Evolutionary conservation across 2,329 filamentous ascomycete species (phyloP).

Genomic region (Sclerotinia sclerotiorum): DNA sequence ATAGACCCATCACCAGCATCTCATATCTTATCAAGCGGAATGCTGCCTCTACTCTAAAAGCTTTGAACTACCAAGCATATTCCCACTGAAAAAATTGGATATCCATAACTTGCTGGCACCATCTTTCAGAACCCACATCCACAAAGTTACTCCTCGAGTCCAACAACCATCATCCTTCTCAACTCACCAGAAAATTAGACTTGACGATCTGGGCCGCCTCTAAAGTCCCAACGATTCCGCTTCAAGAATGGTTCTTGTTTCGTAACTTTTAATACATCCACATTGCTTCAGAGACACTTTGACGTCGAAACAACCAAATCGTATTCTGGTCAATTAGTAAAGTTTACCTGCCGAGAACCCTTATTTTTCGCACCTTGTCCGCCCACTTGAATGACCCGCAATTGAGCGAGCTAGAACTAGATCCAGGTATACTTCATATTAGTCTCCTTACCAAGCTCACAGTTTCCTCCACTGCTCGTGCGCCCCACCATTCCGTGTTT

Average conservation of each 20-base stretch:
- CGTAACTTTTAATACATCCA: constrained; percentile 34
- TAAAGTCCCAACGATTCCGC: constrained; percentile 24
- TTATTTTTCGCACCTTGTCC: constrained; percentile 29
- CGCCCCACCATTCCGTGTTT: constrained; percentile 34
- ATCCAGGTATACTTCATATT: constrained; percentile 28
- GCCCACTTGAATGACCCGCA: constrained; percentile 35
- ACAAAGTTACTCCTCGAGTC: no score
- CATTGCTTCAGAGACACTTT: constrained; percentile 30
- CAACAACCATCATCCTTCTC: constrained; percentile 19
- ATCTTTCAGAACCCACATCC: background rate
- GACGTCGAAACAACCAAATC: constrained; percentile 39
- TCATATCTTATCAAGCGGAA: constrained; percentile 18
- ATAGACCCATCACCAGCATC: background rate
- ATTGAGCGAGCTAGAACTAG: constrained; percentile 26
- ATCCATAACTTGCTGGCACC: background rate
- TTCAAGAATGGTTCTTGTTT: constrained; percentile 40
- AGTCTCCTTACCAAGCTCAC: constrained; percentile 13
- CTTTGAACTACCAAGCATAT: constrained; percentile 17
- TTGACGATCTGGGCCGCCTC: constrained; percentile 30
- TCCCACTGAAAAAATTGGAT: constrained; percentile 6
- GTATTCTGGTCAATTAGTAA: constrained; percentile 31
- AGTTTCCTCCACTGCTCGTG: constrained; percentile 31
- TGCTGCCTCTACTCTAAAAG: constrained; percentile 2
- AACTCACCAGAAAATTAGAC: constrained; percentile 26
- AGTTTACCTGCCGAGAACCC: constrained; percentile 29